Base-by-base conservation (phyloP, 441 rosid genomes). In the Pelargonium exstipulatum region DNA sequence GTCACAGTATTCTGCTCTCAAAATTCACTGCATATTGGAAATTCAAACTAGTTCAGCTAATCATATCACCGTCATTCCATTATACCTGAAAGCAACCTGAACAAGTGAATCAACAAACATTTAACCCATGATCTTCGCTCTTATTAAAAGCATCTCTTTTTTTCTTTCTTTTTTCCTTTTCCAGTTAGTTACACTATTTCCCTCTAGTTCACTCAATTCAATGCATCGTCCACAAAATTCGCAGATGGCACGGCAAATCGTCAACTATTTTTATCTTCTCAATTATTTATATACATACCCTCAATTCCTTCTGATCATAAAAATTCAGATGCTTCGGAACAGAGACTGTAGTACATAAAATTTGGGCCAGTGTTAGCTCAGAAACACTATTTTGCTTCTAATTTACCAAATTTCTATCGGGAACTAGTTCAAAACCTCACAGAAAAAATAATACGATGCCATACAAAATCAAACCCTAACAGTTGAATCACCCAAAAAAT, bases 381-480 rank as follows among this genome's bases (percentile, higher is more conserved):
- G 45, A 64, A 67, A 46, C 69, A 29, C 71, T 70, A 2, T 71
- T 62, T 72, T 68, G 66, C 60, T 65, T 76, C 72, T 69, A 77
- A 69, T 79, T 74, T 62, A 32, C 63, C 78, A 64, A 71, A 37
- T 69, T 65, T 29, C 45, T 66, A 76, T 64, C 73, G 67, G 57
- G 83, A 86, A 68, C 81, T 67, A 73, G 81, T 72, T 80, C 43
- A 62, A 62, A 62, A 29, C 16, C 65, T n/a, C 20, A 32, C 3
- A 62, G n/a, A 26, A 1, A 5, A 12, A 53, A 53, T 53, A n/a
- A 14, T 10, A n/a, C 60, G 16, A 13, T 43, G 55, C 66, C 48
- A 70, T 14, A 68, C 63, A 80, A 72, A 68, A 49, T 16, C 69
- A 81, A 80, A 78, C 80, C 85, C 86, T 70, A 81, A 70, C 71